Evolutionary conservation across 169 alveolate genomes (phyloP).

Genomic region (Eimeria sp.): DNA sequence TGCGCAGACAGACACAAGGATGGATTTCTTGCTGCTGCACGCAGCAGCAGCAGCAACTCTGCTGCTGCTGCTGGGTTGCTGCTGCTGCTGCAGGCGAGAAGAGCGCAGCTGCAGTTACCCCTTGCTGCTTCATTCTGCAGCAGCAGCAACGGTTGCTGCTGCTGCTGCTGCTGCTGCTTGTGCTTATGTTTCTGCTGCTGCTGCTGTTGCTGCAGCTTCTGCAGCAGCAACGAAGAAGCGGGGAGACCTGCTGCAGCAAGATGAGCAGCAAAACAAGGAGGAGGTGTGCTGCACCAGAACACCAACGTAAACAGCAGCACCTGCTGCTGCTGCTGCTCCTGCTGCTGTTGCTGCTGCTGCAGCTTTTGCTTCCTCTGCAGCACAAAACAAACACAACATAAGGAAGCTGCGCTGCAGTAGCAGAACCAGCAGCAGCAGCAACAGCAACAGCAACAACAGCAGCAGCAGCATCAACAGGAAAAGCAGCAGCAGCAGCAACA

Average conservation of each 20-base stretch:
- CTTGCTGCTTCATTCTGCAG: not conserved
- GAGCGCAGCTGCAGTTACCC: not conserved
- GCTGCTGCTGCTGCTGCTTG: slow-evolving; percentile 21
- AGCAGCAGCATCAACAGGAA: no score
- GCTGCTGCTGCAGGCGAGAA: not conserved
- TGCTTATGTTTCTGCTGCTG: no score
- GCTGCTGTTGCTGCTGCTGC: slow-evolving; percentile 45
- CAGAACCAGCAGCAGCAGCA: not conserved
- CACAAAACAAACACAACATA: not conserved
- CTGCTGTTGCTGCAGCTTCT: no score
- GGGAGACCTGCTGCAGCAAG: slow-evolving; percentile 32
- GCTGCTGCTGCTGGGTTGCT: not conserved
- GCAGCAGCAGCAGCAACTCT: slow-evolving; percentile 56
- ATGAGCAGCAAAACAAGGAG: slow-evolving; percentile 27
- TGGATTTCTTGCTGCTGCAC: not conserved
- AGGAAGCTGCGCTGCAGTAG: not conserved
- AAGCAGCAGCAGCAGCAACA: slow-evolving; percentile 17
- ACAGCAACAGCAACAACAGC: not conserved
- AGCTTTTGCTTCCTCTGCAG: not conserved
- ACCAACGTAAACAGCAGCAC: slow-evolving; percentile 50
- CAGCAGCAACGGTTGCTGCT: not conserved
- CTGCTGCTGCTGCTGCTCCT: slow-evolving; percentile 57
- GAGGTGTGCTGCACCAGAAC: slow-evolving; percentile 17
- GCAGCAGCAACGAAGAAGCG: slow-evolving; percentile 33
- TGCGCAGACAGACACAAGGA: slow-evolving; percentile 2